phyloP scores from a whole-genome alignment of 2,329 filamentous ascomycete genomes.

The Paramyrothecium roridum region DNA sequence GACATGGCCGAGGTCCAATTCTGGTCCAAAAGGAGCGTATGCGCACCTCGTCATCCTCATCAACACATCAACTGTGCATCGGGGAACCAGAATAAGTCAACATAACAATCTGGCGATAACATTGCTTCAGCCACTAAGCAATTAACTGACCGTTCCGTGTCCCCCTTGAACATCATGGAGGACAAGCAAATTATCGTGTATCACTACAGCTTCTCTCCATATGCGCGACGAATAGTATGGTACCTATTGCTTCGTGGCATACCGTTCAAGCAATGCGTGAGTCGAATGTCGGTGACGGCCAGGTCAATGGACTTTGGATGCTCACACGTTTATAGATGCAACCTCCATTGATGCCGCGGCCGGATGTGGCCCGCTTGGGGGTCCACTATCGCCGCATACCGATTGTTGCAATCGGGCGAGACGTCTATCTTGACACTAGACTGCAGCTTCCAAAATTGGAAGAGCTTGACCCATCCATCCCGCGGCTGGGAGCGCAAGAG shows the following conservation, averaged over 20 bases:
- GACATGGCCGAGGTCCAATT: conserved; percentile 2
- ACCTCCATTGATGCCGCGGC: conserved; percentile 63
- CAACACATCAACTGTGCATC: background rate
- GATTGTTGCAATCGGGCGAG: conserved; percentile 60
- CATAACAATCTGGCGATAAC: background rate
- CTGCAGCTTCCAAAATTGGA: conserved; percentile 67
- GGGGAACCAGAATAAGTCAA: background rate
- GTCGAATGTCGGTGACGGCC: conserved; percentile 18
- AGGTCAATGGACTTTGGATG: background rate
- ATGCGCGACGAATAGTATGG: conserved; percentile 61
- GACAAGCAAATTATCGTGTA: conserved; percentile 51
- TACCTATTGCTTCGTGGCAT: conserved; percentile 66
- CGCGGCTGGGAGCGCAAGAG: conserved; percentile 31
- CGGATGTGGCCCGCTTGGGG: conserved; percentile 58
- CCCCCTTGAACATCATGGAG: conserved; percentile 12
- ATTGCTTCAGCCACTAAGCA: too few species aligned
- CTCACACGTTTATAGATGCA: conserved; percentile 46
- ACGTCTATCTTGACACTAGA: conserved; percentile 68
- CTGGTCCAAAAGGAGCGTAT: too few species aligned
- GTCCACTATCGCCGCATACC: conserved; percentile 69
- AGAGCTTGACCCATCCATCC: conserved; percentile 42
- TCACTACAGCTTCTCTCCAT: conserved; percentile 65
- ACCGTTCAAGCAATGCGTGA: conserved; percentile 64
- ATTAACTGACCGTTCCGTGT: too few species aligned
- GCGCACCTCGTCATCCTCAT: background rate